Conservation (phyloP, 1,284 basidiomycete species). For the Ustilago hordei region DNA sequence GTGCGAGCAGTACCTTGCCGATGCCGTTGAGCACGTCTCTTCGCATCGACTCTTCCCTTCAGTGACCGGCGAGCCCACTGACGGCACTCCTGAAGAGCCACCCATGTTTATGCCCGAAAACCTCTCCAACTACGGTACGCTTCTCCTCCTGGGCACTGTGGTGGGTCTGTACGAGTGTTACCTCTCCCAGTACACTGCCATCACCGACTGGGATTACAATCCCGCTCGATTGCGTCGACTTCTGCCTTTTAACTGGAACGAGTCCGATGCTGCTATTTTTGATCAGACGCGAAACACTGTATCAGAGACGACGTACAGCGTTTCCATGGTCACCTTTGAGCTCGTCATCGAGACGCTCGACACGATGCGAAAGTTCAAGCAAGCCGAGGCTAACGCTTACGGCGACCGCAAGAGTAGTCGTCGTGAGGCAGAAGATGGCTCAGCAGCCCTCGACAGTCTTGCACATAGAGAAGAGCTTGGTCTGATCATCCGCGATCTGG, state of each 20-base stretch:
- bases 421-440: slow-evolving; percentile 35
- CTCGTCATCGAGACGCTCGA: slow-evolving; percentile 47
- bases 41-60: slow-evolving; percentile 43
- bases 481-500: slow-evolving; percentile 37
- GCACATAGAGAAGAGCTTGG: slow-evolving; percentile 42
- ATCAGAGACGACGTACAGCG: slow-evolving; percentile 37
- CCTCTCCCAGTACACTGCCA: slow-evolving; percentile 37
- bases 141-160: slow-evolving; percentile 27
- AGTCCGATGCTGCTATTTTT: slow-evolving; percentile 34
- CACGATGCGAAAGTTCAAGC: slow-evolving; percentile 42
- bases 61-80: slow-evolving; percentile 25
- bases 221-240: slow-evolving; percentile 36
- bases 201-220: slow-evolving; percentile 54
- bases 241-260: slow-evolving; percentile 37
- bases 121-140: slow-evolving; percentile 15
- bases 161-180: slow-evolving; percentile 44
- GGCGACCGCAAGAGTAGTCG: slow-evolving; percentile 35
- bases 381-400: slow-evolving; percentile 32
- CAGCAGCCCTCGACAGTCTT: slow-evolving; percentile 40
- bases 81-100: slow-evolving; percentile 25
- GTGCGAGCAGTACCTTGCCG: slow-evolving; percentile 47
- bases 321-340: slow-evolving; percentile 46
- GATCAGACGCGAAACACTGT: slow-evolving; percentile 22
- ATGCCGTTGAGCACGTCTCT: slow-evolving; percentile 44
- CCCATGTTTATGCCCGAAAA: slow-evolving; percentile 17